Conservation (phyloP, 768 basidiomycete species). For the Chalciporus pseudorubinellus region DNA sequence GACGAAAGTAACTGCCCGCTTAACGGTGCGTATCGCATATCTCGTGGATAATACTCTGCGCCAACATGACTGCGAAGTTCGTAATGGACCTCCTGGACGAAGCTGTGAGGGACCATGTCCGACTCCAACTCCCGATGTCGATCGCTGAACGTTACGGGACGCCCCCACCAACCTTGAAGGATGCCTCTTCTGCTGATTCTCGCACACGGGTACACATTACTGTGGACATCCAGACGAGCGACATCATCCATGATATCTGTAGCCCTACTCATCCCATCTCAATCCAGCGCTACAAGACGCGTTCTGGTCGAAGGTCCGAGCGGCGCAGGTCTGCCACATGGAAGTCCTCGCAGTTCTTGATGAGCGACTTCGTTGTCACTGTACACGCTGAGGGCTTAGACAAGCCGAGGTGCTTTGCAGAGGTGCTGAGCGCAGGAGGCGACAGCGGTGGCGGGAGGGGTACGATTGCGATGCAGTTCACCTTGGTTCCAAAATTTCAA, state of each 20-base stretch:
- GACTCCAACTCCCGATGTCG: conserved; percentile 52
- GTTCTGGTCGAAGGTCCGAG: conserved; percentile 34
- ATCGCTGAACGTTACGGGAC: conserved; percentile 54
- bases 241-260: conserved; percentile 36
- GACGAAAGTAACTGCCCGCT: conserved; percentile 37
- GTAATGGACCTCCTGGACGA: conserved; percentile 54
- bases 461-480: conserved; percentile 51
- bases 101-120: conserved; percentile 44
- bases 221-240: conserved; percentile 50
- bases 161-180: conserved; percentile 37
- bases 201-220: conserved; percentile 40
- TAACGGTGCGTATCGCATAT: conserved; percentile 38
- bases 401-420: conserved; percentile 54
- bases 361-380: conserved; percentile 49
- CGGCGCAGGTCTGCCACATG: conserved; percentile 41
- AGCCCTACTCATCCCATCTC: conserved; percentile 47
- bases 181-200: conserved; percentile 27
- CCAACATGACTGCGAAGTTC: conserved; percentile 33
- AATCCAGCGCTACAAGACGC: conserved; percentile 35
- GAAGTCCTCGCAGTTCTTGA: conserved; percentile 42
- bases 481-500: conserved; percentile 51
- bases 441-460: conserved; percentile 2
- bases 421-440: conserved; percentile 31
- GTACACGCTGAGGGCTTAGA: conserved; percentile 51
- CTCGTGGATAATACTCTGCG: no score